Evolutionary conservation across 1,284 basidiomycete species (phyloP).

Genomic region (Phylloporus sp.): DNA sequence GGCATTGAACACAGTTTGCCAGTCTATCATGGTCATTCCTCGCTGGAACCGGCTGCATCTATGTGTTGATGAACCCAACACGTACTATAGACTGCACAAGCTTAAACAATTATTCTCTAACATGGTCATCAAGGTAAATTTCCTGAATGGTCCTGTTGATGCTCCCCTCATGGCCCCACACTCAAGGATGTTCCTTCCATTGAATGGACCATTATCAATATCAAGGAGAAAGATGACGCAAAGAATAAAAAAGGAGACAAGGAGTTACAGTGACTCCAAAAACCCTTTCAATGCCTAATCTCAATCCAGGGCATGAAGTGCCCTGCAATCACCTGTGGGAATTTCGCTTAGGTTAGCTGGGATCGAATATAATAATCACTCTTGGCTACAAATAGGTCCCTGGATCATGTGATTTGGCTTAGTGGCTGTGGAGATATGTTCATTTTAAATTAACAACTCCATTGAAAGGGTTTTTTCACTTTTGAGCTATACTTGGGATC

Average conservation of each 20-base stretch:
- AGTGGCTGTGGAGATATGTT: too few species aligned
- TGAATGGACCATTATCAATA: slow-evolving; percentile 90
- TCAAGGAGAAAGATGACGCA: slow-evolving; percentile 81
- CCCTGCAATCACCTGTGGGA: too few species aligned
- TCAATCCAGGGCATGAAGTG: too few species aligned
- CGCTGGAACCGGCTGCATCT: slow-evolving; percentile 84
- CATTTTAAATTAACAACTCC: too few species aligned
- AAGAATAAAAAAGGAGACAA: slow-evolving; percentile 83
- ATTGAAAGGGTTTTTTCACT: too few species aligned
- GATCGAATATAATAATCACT: too few species aligned
- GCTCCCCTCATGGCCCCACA: not conserved
- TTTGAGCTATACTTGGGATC: too few species aligned
- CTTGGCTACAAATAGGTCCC: too few species aligned
- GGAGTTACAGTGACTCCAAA: too few species aligned
- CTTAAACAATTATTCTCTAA: slow-evolving; percentile 81
- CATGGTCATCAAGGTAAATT: slow-evolving; percentile 84
- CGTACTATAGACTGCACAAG: slow-evolving; percentile 88
- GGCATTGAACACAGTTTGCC: not conserved
- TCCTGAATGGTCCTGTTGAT: slow-evolving; percentile 6
- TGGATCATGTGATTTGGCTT: too few species aligned
- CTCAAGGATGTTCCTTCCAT: slow-evolving; percentile 81
- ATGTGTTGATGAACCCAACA: slow-evolving; percentile 83
- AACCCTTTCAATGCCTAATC: too few species aligned
- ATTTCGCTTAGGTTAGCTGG: too few species aligned
- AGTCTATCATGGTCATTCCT: slow-evolving; percentile 74